Percentiles rank a stretch among this genome's conserved stretches.
Evolutionary conservation across 345 rosid genomes (phyloP).

Genomic region (Citropsis articulata): DNA sequence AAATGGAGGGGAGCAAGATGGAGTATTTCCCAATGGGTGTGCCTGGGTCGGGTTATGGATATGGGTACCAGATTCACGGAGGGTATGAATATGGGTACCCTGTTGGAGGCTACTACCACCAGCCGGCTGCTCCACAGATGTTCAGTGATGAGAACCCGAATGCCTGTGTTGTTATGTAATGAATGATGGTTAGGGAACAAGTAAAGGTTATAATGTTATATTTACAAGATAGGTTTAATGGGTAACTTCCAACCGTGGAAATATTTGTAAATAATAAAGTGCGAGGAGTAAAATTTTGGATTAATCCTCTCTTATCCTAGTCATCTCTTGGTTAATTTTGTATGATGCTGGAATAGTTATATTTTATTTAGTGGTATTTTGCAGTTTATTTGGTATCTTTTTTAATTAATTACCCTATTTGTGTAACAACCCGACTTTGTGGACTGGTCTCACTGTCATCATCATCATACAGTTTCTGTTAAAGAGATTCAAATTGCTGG

Average conservation of each 20-base stretch:
- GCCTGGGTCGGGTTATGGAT: constrained; percentile 27
- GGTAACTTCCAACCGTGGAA: neutral
- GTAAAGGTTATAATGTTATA: neutral
- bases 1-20: constrained; percentile 37
- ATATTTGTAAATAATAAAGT: constrained; percentile 16
- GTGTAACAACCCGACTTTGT: no score
- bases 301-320: neutral
- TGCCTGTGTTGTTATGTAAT: constrained; percentile 48
- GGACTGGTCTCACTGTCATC: neutral
- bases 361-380: neutral
- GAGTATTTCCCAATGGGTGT: constrained; percentile 30
- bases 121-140: constrained; percentile 35
- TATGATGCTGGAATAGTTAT: neutral
- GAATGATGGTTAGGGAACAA: neutral
- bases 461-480: neutral
- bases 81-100: neutral
- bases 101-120: neutral
- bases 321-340: neutral
- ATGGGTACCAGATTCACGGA: constrained; percentile 23
- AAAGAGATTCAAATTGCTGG: neutral
- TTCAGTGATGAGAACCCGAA: constrained; percentile 71
- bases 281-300: constrained; percentile 8
- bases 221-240: neutral
- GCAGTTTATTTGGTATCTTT: neutral
- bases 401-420: no score